Base-by-base conservation (phyloP, 1,139 yeast species). In the Blastobotrys capitulatus region DNA sequence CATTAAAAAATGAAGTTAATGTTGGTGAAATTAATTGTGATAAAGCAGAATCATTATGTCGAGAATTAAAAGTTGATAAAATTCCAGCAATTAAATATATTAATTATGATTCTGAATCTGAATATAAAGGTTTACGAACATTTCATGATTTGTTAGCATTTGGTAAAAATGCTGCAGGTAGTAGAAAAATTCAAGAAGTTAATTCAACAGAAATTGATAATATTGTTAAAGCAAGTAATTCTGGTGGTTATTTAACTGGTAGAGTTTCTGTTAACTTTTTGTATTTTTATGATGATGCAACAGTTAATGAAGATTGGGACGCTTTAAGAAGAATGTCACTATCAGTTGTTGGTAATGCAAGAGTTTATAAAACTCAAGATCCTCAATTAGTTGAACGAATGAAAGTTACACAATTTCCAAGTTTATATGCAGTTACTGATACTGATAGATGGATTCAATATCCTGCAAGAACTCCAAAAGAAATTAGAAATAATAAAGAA, bases 21-120 rank as follows among this genome's bases (percentile, higher is more conserved):
- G 62, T 72, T 18, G 76, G 72, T 6, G 71, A 69, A 32, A 67
- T 72, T 41, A 67, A 72, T 57, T 72, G 76, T 48, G 71, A 69
- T 41, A 58, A 52, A 22, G 59, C 68, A 42, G 46, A 54, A 15
- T 53, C 58, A 32, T 54, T 70, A 13, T 72, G 76, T 56, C 57
- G 59, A 13, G 65, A 60, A 10, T 64, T 62, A 16, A 63, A 62
- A 13, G 53, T 61, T 32, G 51, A 52, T 6, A 49, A 52, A 15
- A 61, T 57, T 47, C 76, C 76, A 1, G 56, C 63, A 7, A 53
- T 71, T 15, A 55, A 57, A 50, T 64, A 59, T 48, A 65, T 66
- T 47, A 55, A 60, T 16, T 71, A 71, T 6, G 47, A 62, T 10
- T 57, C 61, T 15, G 60, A 60, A 31, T 58, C 62, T 26, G 65